These are phyloP conservation scores for Clathrospora elynae DNA, from an alignment of 2,329 filamentous ascomycete genomes.

Conservation along the genomic window DNA sequence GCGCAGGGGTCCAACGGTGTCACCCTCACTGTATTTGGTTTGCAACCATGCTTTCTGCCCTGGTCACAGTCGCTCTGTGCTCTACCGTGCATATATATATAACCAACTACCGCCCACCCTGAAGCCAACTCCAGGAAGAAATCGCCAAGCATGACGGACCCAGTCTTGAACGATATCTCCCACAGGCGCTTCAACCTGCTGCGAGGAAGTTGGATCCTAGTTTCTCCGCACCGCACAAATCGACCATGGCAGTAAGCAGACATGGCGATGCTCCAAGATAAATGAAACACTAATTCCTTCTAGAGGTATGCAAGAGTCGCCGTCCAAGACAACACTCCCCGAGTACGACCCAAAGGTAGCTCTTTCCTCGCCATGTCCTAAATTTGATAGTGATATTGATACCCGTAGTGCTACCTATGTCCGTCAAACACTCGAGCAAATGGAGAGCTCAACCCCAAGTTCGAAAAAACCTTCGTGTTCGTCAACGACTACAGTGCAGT, in stretches of 20 bases:
- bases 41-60: constrained; percentile 24
- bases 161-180: constrained; percentile 82
- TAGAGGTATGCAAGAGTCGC: constrained; percentile 56
- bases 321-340: constrained; percentile 61
- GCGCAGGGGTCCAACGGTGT: constrained; percentile 28
- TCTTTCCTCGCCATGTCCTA: constrained; percentile 4
- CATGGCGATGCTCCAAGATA: not conserved
- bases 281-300: constrained; percentile 15
- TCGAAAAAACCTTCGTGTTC: constrained; percentile 87
- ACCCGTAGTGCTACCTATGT: constrained; percentile 82
- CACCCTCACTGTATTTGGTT: constrained; percentile 36
- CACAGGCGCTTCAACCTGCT: constrained; percentile 93
- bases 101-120: constrained; percentile 9
- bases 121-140: constrained; percentile 12
- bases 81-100: constrained; percentile 22
- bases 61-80: constrained; percentile 17
- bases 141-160: constrained; percentile 51
- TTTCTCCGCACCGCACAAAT: constrained; percentile 95
- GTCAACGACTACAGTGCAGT: constrained; percentile 98
- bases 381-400: constrained; percentile 25
- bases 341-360: constrained; percentile 72
- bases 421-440: constrained; percentile 87
- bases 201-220: constrained; percentile 86
- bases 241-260: constrained; percentile 91
- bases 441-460: constrained; percentile 84